Conservation (phyloP, 106 monocot species). For the Cymbidium sinense region DNA sequence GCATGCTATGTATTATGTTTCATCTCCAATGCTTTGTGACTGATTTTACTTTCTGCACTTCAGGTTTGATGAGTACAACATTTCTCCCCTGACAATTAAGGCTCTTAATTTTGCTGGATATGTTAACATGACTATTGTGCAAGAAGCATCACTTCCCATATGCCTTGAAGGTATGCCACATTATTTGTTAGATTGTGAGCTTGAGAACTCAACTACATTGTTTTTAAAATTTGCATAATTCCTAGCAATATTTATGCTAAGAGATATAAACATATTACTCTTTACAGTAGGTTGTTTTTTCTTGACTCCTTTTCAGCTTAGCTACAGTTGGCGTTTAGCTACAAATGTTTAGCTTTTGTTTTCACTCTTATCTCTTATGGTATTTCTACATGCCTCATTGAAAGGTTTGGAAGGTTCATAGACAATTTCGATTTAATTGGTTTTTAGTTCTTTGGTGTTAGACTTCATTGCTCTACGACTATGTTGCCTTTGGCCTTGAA, state of each 20-base stretch:
- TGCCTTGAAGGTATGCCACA: conserved; percentile 72
- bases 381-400: no score
- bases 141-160: conserved; percentile 68
- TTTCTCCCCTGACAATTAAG: conserved; percentile 79
- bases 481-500: background rate
- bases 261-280: no score
- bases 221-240: conserved; percentile 1
- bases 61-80: conserved; percentile 83
- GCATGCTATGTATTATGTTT: background rate
- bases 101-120: conserved; percentile 78
- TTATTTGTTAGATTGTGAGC: background rate
- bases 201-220: background rate
- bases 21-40: background rate
- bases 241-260: background rate
- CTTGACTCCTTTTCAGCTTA: background rate
- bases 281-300: background rate
- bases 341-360: background rate
- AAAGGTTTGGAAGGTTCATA: no score
- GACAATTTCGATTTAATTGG: background rate
- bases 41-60: background rate
- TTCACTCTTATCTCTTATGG: background rate
- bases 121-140: conserved; percentile 62
- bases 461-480: background rate
- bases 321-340: background rate
- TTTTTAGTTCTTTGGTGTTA: background rate